These are phyloP conservation scores for Aspergillus carlsbadensis DNA, from an alignment of 495 filamentous ascomycete genomes.

Conservation along the genomic window DNA sequence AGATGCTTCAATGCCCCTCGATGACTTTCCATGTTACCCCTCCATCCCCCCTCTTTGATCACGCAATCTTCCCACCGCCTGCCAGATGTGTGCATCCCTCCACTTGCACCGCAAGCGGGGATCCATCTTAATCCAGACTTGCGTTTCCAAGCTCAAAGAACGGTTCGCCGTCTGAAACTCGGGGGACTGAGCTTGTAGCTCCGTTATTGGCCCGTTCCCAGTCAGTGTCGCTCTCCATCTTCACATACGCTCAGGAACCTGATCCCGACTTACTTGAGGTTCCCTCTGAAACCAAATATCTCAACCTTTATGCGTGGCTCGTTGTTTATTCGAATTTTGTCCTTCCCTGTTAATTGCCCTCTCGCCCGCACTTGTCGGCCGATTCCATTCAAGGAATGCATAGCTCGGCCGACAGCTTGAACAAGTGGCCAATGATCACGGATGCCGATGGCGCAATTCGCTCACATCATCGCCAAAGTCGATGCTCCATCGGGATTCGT, in stretches of 20 bases:
- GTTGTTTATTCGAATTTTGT: background rate
- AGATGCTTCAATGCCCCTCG: conserved; percentile 6
- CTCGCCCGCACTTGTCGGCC: conserved; percentile 26
- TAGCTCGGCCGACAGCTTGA: conserved; percentile 29
- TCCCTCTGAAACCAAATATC: too few relatives aligned
- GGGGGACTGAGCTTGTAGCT: background rate
- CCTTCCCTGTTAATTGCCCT: background rate
- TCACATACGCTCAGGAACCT: too few relatives aligned
- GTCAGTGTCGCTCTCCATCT: too few relatives aligned
- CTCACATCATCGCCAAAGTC: conserved; percentile 13
- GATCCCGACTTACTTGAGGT: too few relatives aligned
- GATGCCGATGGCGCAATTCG: conserved; percentile 34
- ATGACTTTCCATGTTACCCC: conserved; percentile 8
- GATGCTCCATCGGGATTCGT: background rate
- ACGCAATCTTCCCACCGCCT: conserved; percentile 42
- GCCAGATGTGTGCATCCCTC: background rate
- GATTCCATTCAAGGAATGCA: conserved; percentile 19
- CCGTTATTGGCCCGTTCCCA: background rate
- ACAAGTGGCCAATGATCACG: conserved; percentile 30
- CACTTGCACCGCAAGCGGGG: background rate
- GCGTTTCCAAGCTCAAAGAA: background rate
- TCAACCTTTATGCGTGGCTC: too few relatives aligned
- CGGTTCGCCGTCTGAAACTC: background rate
- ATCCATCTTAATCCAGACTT: background rate
- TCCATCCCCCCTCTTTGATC: conserved; percentile 27